Evolutionary conservation across 176 grass and related monocot species (phyloP).

Genomic region (Zoysia pacifica): DNA sequence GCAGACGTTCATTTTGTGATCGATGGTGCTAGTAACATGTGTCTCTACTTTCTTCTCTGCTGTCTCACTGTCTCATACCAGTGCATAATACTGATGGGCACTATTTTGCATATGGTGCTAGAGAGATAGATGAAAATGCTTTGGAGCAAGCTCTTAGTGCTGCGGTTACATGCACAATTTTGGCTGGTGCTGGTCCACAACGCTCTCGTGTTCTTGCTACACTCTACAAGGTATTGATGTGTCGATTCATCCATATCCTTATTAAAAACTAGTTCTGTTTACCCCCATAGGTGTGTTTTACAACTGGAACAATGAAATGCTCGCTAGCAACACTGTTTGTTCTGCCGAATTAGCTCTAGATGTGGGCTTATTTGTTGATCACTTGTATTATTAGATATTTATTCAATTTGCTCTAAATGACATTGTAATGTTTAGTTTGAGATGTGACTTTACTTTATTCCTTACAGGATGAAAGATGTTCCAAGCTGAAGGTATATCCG

Average conservation of each 20-base stretch:
- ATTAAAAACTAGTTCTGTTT: too few relatives aligned
- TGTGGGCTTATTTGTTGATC: too few relatives aligned
- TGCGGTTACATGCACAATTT: conserved; percentile 96
- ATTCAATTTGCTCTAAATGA: too few relatives aligned
- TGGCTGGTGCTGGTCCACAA: conserved; percentile 97
- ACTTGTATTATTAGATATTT: too few relatives aligned
- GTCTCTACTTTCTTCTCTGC: background rate
- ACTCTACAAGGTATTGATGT: conserved; percentile 79
- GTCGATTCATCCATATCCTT: background rate
- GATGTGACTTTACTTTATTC: conserved; percentile 12
- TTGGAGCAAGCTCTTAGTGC: conserved; percentile 95
- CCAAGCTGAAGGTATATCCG: conserved; percentile 96
- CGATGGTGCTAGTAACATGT: background rate
- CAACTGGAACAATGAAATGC: too few relatives aligned
- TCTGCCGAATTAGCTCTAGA: too few relatives aligned
- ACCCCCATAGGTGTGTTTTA: too few relatives aligned
- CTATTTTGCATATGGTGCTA: conserved; percentile 38
- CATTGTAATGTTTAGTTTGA: background rate
- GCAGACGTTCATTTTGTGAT: background rate
- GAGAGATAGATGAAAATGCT: conserved; percentile 99
- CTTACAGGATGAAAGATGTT: conserved; percentile 97
- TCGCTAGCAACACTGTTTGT: too few relatives aligned
- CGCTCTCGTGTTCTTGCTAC: conserved; percentile 95
- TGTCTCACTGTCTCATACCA: background rate
- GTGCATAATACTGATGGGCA: conserved; percentile 19